A percentile compares a stretch with the other conserved stretches of the same genome.
phyloP scores from a whole-genome alignment of 129 eudicot genomes.

The Rutidosis leptorrhynchoides region DNA sequence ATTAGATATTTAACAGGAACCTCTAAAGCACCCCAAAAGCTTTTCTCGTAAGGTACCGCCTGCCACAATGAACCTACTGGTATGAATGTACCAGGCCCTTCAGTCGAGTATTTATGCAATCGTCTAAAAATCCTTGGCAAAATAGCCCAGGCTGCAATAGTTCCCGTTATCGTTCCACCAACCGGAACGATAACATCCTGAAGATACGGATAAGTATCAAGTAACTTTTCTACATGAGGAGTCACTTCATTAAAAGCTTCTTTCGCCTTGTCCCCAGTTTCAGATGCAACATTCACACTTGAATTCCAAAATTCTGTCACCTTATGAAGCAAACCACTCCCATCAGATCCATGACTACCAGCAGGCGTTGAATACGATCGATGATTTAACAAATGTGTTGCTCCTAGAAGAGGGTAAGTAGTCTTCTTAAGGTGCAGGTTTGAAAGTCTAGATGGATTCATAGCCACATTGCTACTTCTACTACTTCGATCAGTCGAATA shows the following conservation, averaged over 20 bases:
- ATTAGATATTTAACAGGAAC: slow-evolving; percentile 71
- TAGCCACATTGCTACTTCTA: slow-evolving; percentile 28
- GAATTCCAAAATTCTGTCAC: slow-evolving; percentile 70
- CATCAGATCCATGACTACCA: slow-evolving; percentile 52
- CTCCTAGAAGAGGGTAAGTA: slow-evolving; percentile 33
- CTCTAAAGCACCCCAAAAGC: slow-evolving; percentile 94
- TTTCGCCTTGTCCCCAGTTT: slow-evolving; percentile 67
- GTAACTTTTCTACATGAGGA: slow-evolving; percentile 67
- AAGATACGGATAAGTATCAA: slow-evolving; percentile 74
- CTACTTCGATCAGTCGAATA: slow-evolving; percentile 23
- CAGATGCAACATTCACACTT: slow-evolving; percentile 49
- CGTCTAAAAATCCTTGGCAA: slow-evolving; percentile 73
- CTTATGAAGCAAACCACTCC: slow-evolving; percentile 59
- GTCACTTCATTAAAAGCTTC: slow-evolving; percentile 50
- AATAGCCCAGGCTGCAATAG: slow-evolving; percentile 72
- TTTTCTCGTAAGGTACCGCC: slow-evolving; percentile 82
- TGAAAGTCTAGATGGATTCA: slow-evolving; percentile 16
- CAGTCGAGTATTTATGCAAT: slow-evolving; percentile 64
- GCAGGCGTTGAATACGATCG: slow-evolving; percentile 46
- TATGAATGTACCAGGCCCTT: slow-evolving; percentile 70
- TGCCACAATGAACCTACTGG: slow-evolving; percentile 62
- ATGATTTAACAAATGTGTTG: slow-evolving; percentile 33
- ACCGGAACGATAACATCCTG: slow-evolving; percentile 82
- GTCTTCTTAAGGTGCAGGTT: slow-evolving; percentile 18
- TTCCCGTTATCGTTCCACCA: slow-evolving; percentile 67